Percentiles rank a stretch among this genome's conserved stretches.
phyloP scores from a whole-genome alignment of 495 filamentous ascomycete species.

The Cenococcum geophilum region DNA sequence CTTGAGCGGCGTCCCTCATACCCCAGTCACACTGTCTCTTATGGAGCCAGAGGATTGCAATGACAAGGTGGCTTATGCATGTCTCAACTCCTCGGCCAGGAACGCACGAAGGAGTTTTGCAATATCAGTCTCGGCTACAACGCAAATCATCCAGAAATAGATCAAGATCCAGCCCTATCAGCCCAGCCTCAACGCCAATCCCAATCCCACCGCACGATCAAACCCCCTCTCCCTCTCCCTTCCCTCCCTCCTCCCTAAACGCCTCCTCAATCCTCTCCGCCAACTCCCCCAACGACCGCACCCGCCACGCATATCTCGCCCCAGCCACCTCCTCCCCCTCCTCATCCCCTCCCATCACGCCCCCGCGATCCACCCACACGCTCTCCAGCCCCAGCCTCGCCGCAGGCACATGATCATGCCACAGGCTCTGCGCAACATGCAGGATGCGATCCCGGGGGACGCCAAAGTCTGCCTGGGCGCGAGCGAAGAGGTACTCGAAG shows the following conservation, averaged over 20 bases:
- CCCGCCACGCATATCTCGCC: slow-evolving; percentile 50
- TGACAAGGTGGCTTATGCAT: too few species aligned
- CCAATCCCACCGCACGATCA: too few species aligned
- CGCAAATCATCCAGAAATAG: too few species aligned
- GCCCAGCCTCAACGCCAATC: too few species aligned
- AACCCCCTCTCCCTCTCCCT: too few species aligned
- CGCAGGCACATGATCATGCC: slow-evolving; percentile 66
- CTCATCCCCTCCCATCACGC: slow-evolving; percentile 13
- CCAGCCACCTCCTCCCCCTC: slow-evolving; percentile 35
- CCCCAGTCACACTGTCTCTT: too few species aligned
- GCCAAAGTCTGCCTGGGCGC: slow-evolving; percentile 51
- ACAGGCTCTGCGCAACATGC: slow-evolving; percentile 64
- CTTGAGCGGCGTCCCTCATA: too few species aligned
- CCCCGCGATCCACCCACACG: slow-evolving; percentile 63
- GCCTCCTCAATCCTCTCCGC: slow-evolving; percentile 58
- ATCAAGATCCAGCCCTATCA: too few species aligned
- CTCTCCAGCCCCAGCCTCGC: slow-evolving; percentile 55
- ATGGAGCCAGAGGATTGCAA: too few species aligned
- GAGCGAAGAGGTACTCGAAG: slow-evolving; percentile 58
- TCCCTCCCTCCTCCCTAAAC: slow-evolving; percentile 6
- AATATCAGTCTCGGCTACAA: too few species aligned
- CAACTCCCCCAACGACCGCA: slow-evolving; percentile 63
- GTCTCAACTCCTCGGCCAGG: too few species aligned
- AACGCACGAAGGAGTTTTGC: too few species aligned
- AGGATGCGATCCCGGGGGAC: slow-evolving; percentile 48